phyloP scores from a whole-genome alignment of 2,329 filamentous ascomycete genomes.

The Pseudocercospora crystallina region DNA sequence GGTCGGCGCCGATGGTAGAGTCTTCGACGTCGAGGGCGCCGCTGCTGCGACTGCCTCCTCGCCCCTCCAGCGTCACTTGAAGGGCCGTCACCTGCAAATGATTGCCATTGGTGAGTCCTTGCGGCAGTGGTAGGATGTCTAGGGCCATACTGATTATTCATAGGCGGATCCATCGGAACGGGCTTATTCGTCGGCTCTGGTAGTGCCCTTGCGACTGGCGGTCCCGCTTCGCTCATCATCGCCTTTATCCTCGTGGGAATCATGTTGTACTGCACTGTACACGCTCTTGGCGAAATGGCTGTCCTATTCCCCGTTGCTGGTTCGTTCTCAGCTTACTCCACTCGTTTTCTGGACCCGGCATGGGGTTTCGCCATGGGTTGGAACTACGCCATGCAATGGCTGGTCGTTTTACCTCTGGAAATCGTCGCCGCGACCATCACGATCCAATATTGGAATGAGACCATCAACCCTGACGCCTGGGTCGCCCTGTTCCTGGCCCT shows the following conservation, averaged over 20 bases:
- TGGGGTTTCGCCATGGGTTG: slow-evolving; percentile 40
- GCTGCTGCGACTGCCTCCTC: slow-evolving; percentile 67
- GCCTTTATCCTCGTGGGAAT: slow-evolving; percentile 34
- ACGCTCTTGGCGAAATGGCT: slow-evolving; percentile 38
- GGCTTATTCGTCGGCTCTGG: slow-evolving; percentile 39
- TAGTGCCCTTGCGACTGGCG: slow-evolving; percentile 32
- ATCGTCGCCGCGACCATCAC: slow-evolving; percentile 35
- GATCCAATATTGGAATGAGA: slow-evolving; percentile 34
- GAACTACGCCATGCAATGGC: slow-evolving; percentile 38
- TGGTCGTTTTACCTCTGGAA: slow-evolving; percentile 36
- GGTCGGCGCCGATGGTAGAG: slow-evolving; percentile 54
- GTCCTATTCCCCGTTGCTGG: slow-evolving; percentile 38
- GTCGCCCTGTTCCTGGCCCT: slow-evolving; percentile 36
- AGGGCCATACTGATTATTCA: too few relatives aligned
- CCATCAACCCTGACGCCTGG: slow-evolving; percentile 34
- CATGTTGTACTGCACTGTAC: slow-evolving; percentile 36
- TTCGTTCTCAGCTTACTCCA: slow-evolving; percentile 37
- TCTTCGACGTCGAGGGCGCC: slow-evolving; percentile 64
- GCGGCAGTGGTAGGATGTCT: too few relatives aligned
- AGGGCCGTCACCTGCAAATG: slow-evolving; percentile 90
- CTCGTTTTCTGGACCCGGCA: slow-evolving; percentile 36
- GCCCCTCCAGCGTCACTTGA: slow-evolving; percentile 70
- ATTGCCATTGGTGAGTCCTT: slow-evolving; percentile 67
- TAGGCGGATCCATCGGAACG: slow-evolving; percentile 30
- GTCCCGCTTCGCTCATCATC: slow-evolving; percentile 37